phyloP scores from a whole-genome alignment of 2,329 filamentous ascomycete species.

The Alternaria ethzedia region DNA sequence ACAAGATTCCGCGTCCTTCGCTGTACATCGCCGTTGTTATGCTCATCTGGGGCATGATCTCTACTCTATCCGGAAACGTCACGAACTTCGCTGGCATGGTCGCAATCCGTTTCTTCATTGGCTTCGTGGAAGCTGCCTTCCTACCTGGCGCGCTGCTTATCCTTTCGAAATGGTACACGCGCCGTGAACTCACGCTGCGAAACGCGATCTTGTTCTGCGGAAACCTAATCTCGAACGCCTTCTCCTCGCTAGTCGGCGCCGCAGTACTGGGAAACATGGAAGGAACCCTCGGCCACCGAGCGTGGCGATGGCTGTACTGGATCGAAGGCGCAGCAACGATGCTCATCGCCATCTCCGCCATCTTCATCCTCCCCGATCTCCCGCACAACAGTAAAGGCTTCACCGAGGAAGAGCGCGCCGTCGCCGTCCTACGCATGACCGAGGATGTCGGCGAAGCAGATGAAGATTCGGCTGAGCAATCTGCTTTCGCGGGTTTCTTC shows the following conservation, averaged over 20 bases:
- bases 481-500: constrained; percentile 60
- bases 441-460: constrained; percentile 60
- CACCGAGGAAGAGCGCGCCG: constrained; percentile 54
- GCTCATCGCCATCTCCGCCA: constrained; percentile 38
- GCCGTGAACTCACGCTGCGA: constrained; percentile 53
- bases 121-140: constrained; percentile 55
- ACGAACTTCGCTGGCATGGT: constrained; percentile 48
- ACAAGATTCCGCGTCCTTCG: constrained; percentile 41
- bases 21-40: constrained; percentile 48
- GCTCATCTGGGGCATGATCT: constrained; percentile 50
- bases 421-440: constrained; percentile 48
- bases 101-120: constrained; percentile 46
- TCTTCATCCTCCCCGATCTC: constrained; percentile 43
- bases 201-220: constrained; percentile 53
- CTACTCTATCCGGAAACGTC: constrained; percentile 41
- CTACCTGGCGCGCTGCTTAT: constrained; percentile 69
- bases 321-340: constrained; percentile 50
- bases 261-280: constrained; percentile 50
- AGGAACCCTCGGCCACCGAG: constrained; percentile 42
- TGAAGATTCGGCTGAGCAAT: constrained; percentile 51
- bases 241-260: constrained; percentile 54
- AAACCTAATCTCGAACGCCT: constrained; percentile 52
- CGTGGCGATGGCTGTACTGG: constrained; percentile 51
- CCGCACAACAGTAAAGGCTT: constrained; percentile 55
- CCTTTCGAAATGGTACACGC: constrained; percentile 71